phyloP scores from a whole-genome alignment of 2,329 filamentous ascomycete species.

The Lasiodiplodia gonubiensis region DNA sequence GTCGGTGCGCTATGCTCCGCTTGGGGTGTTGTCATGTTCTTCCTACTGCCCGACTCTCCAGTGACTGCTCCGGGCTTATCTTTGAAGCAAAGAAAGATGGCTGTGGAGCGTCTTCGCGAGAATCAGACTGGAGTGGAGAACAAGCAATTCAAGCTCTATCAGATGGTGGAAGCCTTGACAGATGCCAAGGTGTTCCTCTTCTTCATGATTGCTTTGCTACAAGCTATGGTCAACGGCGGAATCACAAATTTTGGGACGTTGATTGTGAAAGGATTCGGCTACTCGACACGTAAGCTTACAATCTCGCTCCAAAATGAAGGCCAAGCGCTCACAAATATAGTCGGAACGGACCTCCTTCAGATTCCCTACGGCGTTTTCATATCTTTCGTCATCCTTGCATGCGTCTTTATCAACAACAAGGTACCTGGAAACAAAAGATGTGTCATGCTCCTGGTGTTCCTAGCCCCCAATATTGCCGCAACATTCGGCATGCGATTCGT shows the following conservation, averaged over 20 bases:
- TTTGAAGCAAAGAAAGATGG: constrained; percentile 31
- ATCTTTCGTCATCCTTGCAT: constrained; percentile 34
- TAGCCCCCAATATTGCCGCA: neutral
- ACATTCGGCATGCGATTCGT: constrained; percentile 8
- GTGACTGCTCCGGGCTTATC: constrained; percentile 64
- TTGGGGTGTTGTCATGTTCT: constrained; percentile 11
- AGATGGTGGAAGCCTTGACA: constrained; percentile 52
- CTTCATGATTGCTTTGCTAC: constrained; percentile 43
- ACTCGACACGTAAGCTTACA: constrained; percentile 31
- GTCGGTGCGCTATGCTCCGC: neutral
- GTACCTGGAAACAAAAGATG: neutral
- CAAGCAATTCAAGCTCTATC: constrained; percentile 55
- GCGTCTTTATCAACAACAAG: constrained; percentile 11
- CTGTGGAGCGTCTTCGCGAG: constrained; percentile 49
- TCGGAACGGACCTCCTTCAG: constrained; percentile 39
- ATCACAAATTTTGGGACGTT: constrained; percentile 46
- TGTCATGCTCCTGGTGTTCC: neutral
- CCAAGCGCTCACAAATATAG: neutral
- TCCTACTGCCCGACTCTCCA: constrained; percentile 70
- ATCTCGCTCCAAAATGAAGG: too few species aligned
- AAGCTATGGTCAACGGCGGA: constrained; percentile 49
- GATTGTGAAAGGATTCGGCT: constrained; percentile 50
- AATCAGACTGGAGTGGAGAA: constrained; percentile 60
- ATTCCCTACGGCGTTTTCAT: constrained; percentile 35
- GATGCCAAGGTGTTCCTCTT: constrained; percentile 50